phyloP scores from a whole-genome alignment of 1,284 basidiomycete genomes.

The Tausonia pullulans region DNA sequence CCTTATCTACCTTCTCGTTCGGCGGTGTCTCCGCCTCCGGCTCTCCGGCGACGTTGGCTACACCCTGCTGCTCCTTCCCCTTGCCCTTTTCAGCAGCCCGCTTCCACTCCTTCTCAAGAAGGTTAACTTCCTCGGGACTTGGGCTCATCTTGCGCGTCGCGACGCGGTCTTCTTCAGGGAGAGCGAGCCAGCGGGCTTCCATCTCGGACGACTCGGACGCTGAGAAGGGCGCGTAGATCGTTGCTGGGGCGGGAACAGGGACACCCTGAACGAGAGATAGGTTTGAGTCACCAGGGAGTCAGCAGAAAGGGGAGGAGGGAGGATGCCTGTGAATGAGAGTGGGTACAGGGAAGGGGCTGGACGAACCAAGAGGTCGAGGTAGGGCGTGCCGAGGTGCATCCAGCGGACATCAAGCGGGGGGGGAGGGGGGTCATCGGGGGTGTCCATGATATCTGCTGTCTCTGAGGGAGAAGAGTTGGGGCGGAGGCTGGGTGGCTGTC shows the following conservation, averaged over 20 bases:
- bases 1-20: not conserved
- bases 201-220: not conserved
- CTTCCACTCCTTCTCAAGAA: conserved; percentile 40
- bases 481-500: not conserved
- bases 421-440: not conserved
- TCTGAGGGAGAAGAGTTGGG: not conserved
- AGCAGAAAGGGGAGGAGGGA: not conserved
- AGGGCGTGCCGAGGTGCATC: conserved; percentile 35
- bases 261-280: not conserved
- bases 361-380: conserved; percentile 28
- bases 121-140: conserved; percentile 29
- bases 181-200: not conserved
- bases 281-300: not conserved
- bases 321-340: not conserved
- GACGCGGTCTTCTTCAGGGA: conserved; percentile 1
- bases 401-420: conserved; percentile 29
- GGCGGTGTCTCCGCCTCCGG: conserved; percentile 11
- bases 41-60: conserved; percentile 16
- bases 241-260: conserved; percentile 6
- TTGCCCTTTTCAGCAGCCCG: conserved; percentile 39
- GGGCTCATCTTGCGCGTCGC: conserved; percentile 8
- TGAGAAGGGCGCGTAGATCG: conserved; percentile 4
- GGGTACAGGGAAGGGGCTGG: not conserved
- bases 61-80: conserved; percentile 8
- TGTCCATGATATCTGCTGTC: not conserved